Percentiles rank a stretch among this genome's conserved stretches.
These are phyloP conservation scores for Fusarium marasasianum DNA, from an alignment of 2,329 filamentous ascomycete genomes.

Conservation along the genomic window DNA sequence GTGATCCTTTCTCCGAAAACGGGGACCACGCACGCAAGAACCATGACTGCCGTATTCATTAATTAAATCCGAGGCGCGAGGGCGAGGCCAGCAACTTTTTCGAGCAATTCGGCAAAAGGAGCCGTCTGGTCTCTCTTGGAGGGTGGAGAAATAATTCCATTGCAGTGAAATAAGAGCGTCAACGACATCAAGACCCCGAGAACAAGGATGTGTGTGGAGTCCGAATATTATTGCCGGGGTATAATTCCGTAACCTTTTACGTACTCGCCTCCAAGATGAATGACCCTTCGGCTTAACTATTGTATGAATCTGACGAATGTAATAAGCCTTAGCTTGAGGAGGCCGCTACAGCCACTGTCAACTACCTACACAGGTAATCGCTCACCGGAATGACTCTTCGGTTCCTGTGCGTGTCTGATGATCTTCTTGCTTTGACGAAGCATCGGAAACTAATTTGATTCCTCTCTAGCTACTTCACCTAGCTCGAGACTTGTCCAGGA, in stretches of 20 bases:
- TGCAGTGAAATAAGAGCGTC: constrained; percentile 20
- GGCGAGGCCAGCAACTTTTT: constrained; percentile 9
- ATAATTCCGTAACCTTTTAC: constrained; percentile 34
- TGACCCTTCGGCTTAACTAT: neutral
- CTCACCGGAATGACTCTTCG: neutral
- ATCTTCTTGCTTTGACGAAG: neutral
- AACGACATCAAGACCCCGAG: constrained; percentile 16
- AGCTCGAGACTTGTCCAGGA: neutral
- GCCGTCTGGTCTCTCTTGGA: constrained; percentile 11
- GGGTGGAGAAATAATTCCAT: constrained; percentile 32
- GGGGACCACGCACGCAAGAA: constrained; percentile 2
- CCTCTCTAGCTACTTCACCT: neutral
- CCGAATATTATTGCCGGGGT: constrained; percentile 35
- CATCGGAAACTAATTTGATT: neutral
- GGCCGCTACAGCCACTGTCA: neutral
- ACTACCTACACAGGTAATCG: neutral
- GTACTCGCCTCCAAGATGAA: neutral
- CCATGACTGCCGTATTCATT: constrained; percentile 27
- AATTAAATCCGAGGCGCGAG: constrained; percentile 7
- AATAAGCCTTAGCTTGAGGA: neutral
- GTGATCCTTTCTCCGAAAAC: constrained; percentile 16
- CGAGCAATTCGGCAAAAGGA: constrained; percentile 25
- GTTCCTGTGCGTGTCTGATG: neutral
- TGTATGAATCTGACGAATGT: neutral
- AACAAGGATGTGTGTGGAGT: constrained; percentile 29